Percentiles rank a stretch among this genome's conserved stretches.
Conservation (phyloP, 345 rosid genomes). For the Brassica napus region Da-Ae NC_063445.1:34217501-34218000, state of each 20-base stretch:
- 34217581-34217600: too few relatives aligned
- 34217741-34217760: background rate
- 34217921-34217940: background rate
- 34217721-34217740: background rate
- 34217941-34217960: background rate
- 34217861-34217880: background rate
- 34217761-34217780: background rate
- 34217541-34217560: too few relatives aligned
- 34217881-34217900: background rate
- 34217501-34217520: too few relatives aligned
- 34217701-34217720: background rate
- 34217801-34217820: background rate
- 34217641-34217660: too few relatives aligned
- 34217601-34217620: too few relatives aligned
- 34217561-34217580: too few relatives aligned
- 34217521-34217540: too few relatives aligned
- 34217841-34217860: background rate
- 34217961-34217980: background rate
- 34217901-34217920: conserved; percentile 28
- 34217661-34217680: too few relatives aligned
- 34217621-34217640: too few relatives aligned
- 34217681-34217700: too few relatives aligned
- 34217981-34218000: background rate
- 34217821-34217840: background rate
- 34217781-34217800: background rate